These are phyloP conservation scores for Floccularia luteovirens DNA, from an alignment of 768 basidiomycete genomes.

Conservation along the genomic window DNA sequence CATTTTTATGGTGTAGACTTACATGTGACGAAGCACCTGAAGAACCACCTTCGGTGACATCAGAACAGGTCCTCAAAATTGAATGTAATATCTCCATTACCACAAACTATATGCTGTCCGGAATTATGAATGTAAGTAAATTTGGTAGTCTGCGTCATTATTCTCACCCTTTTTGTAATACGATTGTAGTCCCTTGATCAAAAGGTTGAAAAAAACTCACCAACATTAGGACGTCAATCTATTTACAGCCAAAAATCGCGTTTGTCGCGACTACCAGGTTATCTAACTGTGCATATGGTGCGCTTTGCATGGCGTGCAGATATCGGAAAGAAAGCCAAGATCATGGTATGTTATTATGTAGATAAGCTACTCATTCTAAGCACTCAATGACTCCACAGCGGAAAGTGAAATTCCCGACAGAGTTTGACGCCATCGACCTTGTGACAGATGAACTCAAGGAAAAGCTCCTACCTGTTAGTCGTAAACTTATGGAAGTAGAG, in stretches of 20 bases:
- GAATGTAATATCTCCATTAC: constrained; percentile 85
- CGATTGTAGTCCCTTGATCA: constrained; percentile 69
- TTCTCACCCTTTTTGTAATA: neutral
- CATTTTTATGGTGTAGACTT: constrained; percentile 37
- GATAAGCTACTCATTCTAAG: neutral
- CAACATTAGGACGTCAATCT: constrained; percentile 73
- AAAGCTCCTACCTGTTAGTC: constrained; percentile 64
- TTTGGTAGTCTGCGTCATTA: neutral
- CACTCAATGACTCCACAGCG: constrained; percentile 32
- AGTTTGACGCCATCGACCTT: constrained; percentile 82
- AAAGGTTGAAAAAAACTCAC: constrained; percentile 79
- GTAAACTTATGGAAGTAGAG: constrained; percentile 71
- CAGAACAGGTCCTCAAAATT: constrained; percentile 78
- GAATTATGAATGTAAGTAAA: constrained; percentile 73
- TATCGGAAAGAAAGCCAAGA: constrained; percentile 90
- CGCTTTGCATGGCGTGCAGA: constrained; percentile 94
- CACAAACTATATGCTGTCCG: constrained; percentile 86
- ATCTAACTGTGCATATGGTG: constrained; percentile 89
- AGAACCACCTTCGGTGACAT: constrained; percentile 55
- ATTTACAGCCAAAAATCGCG: constrained; percentile 76
- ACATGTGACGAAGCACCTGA: constrained; percentile 79
- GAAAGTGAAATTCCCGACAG: constrained; percentile 88
- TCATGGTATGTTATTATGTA: constrained; percentile 57
- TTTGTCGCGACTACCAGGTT: constrained; percentile 76
- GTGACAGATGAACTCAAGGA: constrained; percentile 71